Evolutionary conservation across 345 rosid species (phyloP).

Genomic region (Gossypioides kirkii): DNA sequence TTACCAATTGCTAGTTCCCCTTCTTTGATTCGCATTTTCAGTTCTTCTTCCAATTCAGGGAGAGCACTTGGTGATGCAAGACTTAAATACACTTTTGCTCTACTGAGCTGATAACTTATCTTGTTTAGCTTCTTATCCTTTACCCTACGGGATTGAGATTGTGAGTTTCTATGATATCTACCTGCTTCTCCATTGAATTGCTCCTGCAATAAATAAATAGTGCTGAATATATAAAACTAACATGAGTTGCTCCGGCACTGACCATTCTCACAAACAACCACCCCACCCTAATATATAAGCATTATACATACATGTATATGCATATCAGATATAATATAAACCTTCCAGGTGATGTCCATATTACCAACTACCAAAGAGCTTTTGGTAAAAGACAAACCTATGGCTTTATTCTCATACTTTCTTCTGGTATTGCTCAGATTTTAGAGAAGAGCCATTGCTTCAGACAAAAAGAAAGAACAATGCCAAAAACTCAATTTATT

Average conservation of each 20-base stretch:
- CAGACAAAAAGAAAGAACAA: not conserved
- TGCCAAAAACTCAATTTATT: not conserved
- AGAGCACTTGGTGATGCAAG: conserved; percentile 56
- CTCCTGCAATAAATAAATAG: conserved; percentile 37
- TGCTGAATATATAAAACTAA: not conserved
- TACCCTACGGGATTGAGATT: conserved; percentile 23
- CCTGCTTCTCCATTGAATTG: conserved; percentile 21
- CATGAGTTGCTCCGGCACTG: not conserved
- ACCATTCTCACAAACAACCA: not conserved
- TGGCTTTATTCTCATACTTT: not conserved
- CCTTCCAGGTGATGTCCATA: not conserved
- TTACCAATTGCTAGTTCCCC: conserved; percentile 60
- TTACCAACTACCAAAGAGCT: not conserved
- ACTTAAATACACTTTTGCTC: conserved; percentile 68
- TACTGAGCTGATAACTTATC: conserved; percentile 74
- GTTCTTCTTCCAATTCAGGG: conserved; percentile 65
- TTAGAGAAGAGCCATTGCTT: not conserved
- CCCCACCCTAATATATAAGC: not conserved
- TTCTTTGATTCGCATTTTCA: conserved; percentile 63
- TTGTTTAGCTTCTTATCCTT: conserved; percentile 56
- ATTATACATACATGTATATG: not conserved
- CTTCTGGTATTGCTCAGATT: not conserved
- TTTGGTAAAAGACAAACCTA: not conserved
- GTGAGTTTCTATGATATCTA: conserved; percentile 28
- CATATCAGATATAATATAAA: not conserved